Evolutionary conservation across 768 basidiomycete species (phyloP).

Genomic region (Lactarius evosmus): DNA sequence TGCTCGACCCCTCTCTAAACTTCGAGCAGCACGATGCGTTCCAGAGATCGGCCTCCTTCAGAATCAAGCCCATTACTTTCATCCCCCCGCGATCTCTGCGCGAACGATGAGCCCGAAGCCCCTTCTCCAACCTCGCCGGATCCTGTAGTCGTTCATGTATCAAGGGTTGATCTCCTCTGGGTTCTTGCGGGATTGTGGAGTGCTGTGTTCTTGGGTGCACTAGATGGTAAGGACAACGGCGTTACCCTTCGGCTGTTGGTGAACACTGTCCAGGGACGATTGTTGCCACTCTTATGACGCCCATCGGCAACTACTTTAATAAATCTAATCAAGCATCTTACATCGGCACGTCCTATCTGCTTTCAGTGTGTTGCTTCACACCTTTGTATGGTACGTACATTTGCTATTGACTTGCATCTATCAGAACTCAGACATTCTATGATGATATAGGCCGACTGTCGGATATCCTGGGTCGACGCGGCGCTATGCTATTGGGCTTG

Average conservation of each 20-base stretch:
- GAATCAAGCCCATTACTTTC: constrained; percentile 58
- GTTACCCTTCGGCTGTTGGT: constrained; percentile 7
- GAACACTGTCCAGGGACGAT: constrained; percentile 57
- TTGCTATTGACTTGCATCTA: constrained; percentile 18
- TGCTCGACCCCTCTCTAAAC: constrained; percentile 10
- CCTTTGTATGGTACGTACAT: constrained; percentile 69
- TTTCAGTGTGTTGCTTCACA: constrained; percentile 89
- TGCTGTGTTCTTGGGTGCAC: constrained; percentile 77
- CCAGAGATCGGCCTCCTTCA: constrained; percentile 42
- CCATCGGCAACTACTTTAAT: constrained; percentile 82
- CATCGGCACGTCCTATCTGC: constrained; percentile 83
- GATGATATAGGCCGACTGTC: constrained; percentile 64
- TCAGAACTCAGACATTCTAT: constrained; percentile 18
- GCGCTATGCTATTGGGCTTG: constrained; percentile 82
- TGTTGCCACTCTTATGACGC: constrained; percentile 79
- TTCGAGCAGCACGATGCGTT: constrained; percentile 35
- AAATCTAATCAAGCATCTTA: constrained; percentile 80
- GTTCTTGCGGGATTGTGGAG: constrained; percentile 78
- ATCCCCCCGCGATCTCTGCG: constrained; percentile 5
- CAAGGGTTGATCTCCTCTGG: constrained; percentile 58
- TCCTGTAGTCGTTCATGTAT: constrained; percentile 26
- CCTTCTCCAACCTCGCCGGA: constrained; percentile 5
- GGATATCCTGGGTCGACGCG: constrained; percentile 81
- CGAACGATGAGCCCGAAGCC: background rate
- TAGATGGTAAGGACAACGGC: constrained; percentile 57